phyloP scores from a whole-genome alignment of 2,329 filamentous ascomycete species.

The Chrysoporthe deuterocubensis region DNA sequence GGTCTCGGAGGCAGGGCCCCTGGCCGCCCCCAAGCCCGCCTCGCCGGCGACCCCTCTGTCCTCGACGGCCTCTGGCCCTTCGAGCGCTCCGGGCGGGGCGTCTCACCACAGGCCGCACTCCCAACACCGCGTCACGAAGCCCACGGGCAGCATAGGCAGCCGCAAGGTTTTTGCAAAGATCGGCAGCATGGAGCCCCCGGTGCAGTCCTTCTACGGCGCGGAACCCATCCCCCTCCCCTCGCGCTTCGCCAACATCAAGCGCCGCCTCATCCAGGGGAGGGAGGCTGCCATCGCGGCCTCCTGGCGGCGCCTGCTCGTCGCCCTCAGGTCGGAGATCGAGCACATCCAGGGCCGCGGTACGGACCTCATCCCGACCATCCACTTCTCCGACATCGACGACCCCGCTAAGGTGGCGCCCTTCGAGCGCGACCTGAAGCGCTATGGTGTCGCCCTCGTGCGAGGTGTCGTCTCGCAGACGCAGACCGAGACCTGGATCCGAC shows the following conservation, averaged over 20 bases:
- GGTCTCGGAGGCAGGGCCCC: constrained; percentile 22
- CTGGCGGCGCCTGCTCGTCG: constrained; percentile 58
- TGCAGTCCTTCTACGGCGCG: constrained; percentile 61
- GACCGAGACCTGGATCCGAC: constrained; percentile 61
- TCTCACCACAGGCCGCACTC: constrained; percentile 27
- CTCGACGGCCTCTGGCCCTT: constrained; percentile 9
- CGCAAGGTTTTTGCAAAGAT: constrained; percentile 36
- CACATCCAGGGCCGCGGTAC: constrained; percentile 56
- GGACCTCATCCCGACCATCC: constrained; percentile 59
- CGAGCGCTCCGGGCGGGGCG: constrained; percentile 15
- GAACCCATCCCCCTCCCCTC: constrained; percentile 62
- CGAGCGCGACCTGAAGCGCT: constrained; percentile 59
- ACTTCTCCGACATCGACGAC: constrained; percentile 55
- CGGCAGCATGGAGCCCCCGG: constrained; percentile 50
- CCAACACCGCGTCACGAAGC: constrained; percentile 26
- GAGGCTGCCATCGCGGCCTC: constrained; percentile 59
- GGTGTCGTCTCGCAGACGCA: constrained; percentile 63
- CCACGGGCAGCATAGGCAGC: constrained; percentile 26
- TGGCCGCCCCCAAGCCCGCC: constrained; percentile 2
- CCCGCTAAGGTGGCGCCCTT: constrained; percentile 57
- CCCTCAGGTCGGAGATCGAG: constrained; percentile 55
- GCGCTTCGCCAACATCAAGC: constrained; percentile 62
- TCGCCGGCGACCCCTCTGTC: constrained; percentile 1
- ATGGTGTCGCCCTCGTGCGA: constrained; percentile 68
- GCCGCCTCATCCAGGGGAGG: constrained; percentile 56